Evolutionary conservation across 2,329 filamentous ascomycete species (phyloP), one percentile per base, ranked within the genome.

Genomic region (Fusarium mundagurra): DNA sequence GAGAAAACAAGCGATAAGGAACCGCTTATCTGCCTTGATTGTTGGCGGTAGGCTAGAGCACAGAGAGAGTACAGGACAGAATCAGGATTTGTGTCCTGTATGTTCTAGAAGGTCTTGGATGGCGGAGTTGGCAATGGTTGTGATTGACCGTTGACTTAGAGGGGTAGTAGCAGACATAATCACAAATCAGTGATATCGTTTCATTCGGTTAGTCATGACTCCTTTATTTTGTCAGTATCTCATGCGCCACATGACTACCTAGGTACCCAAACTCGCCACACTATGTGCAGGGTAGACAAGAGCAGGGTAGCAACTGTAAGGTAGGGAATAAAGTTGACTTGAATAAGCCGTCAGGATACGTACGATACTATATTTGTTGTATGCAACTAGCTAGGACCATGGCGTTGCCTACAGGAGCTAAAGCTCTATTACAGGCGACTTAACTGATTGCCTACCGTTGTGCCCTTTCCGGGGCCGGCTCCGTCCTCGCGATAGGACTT

Each of bases 21-120:
- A 9, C 31, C 34, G 59, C 47, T 51, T 27, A 38, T 45, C 38
- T 58, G 22, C n/a, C n/a, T 45, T 31, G 43, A 31, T 38, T 58
- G 31, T 50, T 55, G 38, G 64, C n/a, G 71, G 38, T 62, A 45
- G 24, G 24, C 16, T 55, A 55, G 36, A 55, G 51, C 22, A 39
- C 20, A 38, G 18, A 54, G 24, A 17, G 34, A 47, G 60, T 59
- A 51, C 22, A 16, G 33, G 48, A 31, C 43, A 60, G 66, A 62
- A 70, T 73, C 69, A 75, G 47, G 69, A 66, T 73, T 63, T 71
- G 64, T 39, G 74, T 51, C 43, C 43, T 38, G 33, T 58, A 73
- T 75, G 55, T 78, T 78, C 76, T 76, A 76, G 76, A 78, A 78
- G 76, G 71, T 76, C 57, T 63, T 51, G 58, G 67, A 69, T 76